Evolutionary conservation across 2,329 filamentous ascomycete species (phyloP).

Genomic region (Fusarium nodosum): DNA sequence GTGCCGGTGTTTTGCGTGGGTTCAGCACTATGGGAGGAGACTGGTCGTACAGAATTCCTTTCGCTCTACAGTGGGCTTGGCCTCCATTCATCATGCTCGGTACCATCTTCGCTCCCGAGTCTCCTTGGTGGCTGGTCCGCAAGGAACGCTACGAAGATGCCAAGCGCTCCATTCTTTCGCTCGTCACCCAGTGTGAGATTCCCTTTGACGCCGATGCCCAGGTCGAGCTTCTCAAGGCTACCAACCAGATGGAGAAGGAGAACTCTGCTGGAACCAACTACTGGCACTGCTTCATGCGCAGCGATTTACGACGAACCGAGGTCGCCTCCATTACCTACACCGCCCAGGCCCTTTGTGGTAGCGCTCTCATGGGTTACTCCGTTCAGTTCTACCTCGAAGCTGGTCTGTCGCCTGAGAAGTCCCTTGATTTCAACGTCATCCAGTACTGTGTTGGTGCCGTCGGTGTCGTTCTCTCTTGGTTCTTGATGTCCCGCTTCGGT

Average conservation of each 20-base stretch:
- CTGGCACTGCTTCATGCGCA: conserved; percentile 34
- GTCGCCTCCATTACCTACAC: conserved; percentile 21
- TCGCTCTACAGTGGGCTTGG: conserved; percentile 61
- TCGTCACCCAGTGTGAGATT: conserved; percentile 12
- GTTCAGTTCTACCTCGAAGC: conserved; percentile 25
- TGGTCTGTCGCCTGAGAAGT: conserved; percentile 12
- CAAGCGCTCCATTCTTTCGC: conserved; percentile 50
- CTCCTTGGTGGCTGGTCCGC: conserved; percentile 64
- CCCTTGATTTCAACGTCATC: conserved; percentile 26
- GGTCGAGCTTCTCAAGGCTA: conserved; percentile 62
- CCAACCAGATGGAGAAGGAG: conserved; percentile 29
- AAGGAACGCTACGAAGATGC: conserved; percentile 57
- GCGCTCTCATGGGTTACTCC: conserved; percentile 23
- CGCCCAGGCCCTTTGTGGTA: conserved; percentile 22
- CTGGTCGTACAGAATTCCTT: conserved; percentile 64
- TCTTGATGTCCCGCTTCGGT: conserved; percentile 25
- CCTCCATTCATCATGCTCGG: conserved; percentile 62
- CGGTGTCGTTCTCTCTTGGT: conserved; percentile 21
- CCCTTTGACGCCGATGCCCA: conserved; percentile 50
- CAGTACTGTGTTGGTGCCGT: conserved; percentile 23
- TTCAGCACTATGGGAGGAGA: conserved; percentile 56
- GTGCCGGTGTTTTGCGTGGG: conserved; percentile 57
- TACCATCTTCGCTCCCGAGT: conserved; percentile 63
- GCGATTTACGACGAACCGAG: conserved; percentile 23
- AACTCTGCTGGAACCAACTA: conserved; percentile 31